A percentile compares a stretch with the other conserved stretches of the same genome.
These are phyloP conservation scores for Kodamaea laetipori DNA, from an alignment of 805 yeast species.

Conservation along the genomic window DNA sequence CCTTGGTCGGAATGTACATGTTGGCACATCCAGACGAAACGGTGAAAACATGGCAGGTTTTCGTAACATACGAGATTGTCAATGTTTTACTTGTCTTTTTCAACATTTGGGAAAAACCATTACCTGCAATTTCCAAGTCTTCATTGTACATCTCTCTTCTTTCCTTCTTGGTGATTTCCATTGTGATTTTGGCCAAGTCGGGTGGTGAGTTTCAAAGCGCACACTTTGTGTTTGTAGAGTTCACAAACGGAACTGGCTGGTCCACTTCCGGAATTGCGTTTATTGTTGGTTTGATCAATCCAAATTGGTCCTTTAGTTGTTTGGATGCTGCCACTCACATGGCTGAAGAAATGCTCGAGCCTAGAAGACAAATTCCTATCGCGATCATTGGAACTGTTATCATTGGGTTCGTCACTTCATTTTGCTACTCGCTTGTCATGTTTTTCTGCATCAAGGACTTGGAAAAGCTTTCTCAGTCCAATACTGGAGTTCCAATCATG, in stretches of 20 bases:
- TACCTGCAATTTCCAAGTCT: conserved; percentile 52
- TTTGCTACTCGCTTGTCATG: conserved; percentile 54
- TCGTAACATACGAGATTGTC: conserved; percentile 49
- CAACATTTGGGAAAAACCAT: conserved; percentile 52
- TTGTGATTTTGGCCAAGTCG: conserved; percentile 54
- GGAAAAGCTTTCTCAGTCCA: conserved; percentile 48
- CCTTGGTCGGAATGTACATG: conserved; percentile 53
- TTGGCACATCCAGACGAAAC: conserved; percentile 39
- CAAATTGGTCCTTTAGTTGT: conserved; percentile 70
- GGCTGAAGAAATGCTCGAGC: conserved; percentile 64
- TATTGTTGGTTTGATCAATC: conserved; percentile 69
- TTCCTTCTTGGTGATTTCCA: conserved; percentile 55
- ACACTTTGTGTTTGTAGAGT: conserved; percentile 53
- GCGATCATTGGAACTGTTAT: conserved; percentile 64
- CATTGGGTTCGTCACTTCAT: conserved; percentile 65
- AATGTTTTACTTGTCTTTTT: conserved; percentile 46
- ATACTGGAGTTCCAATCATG: conserved; percentile 63
- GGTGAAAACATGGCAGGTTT: conserved; percentile 55
- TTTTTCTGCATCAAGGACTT: conserved; percentile 60
- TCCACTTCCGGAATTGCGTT: conserved; percentile 58
- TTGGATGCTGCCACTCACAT: conserved; percentile 72
- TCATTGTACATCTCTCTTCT: conserved; percentile 55
- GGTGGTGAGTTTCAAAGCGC: conserved; percentile 55
- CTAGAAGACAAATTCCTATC: conserved; percentile 60
- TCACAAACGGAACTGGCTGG: conserved; percentile 64